Evolutionary conservation across 179 eudicot genomes (phyloP).

Genomic region (Silene vulgaris): DNA sequence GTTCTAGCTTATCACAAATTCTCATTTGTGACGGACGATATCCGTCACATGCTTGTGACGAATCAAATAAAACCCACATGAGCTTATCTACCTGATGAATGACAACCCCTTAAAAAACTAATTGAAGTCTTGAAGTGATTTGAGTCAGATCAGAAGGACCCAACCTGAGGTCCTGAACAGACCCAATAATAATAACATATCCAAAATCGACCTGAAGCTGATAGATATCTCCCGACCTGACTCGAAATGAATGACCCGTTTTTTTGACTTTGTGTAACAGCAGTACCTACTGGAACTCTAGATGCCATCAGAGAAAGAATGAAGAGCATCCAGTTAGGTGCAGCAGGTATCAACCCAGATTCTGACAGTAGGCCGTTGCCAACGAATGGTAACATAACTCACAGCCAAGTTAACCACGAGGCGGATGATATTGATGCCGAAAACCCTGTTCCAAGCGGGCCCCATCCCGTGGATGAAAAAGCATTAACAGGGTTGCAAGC

Average conservation of each 20-base stretch:
- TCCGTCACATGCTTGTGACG: too few species aligned
- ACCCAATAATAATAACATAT: neutral
- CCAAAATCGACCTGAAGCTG: neutral
- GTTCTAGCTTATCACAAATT: too few species aligned
- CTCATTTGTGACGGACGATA: too few species aligned
- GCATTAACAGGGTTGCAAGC: conserved; percentile 97
- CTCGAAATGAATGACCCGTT: neutral
- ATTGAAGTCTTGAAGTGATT: neutral
- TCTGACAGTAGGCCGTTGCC: conserved; percentile 53
- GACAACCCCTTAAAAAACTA: neutral
- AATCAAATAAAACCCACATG: too few species aligned
- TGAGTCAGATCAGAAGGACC: neutral
- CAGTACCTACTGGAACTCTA: conserved; percentile 64
- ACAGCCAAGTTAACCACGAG: conserved; percentile 35
- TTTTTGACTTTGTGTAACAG: conserved; percentile 15
- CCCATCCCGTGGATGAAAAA: conserved; percentile 93
- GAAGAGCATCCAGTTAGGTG: conserved; percentile 88
- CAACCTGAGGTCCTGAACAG: neutral
- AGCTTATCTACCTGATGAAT: neutral
- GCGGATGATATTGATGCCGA: conserved; percentile 33
- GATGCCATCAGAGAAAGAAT: conserved; percentile 96
- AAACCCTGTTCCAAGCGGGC: conserved; percentile 55
- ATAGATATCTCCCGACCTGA: neutral
- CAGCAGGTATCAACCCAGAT: conserved; percentile 58
- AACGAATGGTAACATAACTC: conserved; percentile 49